Base-by-base conservation (phyloP, 1,139 yeast species). In the Kurtzmaniella quercitrusa region DNA sequence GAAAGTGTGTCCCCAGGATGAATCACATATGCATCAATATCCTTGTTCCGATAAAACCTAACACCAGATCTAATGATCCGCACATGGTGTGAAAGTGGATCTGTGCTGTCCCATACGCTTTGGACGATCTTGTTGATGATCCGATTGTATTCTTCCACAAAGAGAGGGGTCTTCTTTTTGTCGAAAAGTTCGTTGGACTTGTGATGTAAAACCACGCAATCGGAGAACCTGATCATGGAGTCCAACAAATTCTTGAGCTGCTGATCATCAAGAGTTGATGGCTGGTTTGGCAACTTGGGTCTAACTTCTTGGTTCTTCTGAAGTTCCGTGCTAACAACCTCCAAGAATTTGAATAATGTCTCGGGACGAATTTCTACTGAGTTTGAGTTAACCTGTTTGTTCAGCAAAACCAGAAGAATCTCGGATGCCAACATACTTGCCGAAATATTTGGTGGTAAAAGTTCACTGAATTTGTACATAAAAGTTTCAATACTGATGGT, bases 401-500 rank as follows among this genome's bases (percentile, higher is more conserved):
- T 55, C 14, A 60, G 56, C 39, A 65, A 51, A 0, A 55, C 51
- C 9, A 56, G 41, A 41, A 63, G 50, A n/a, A 65, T 45, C 37
- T 66, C 69, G 15, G 55, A 52, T 7, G 58, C 53, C 16, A 58
- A 44, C 8, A 51, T 46, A 17, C 59, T 56, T 2, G 60, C 55
- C 3, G 59, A 49, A 18, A 39, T 64, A 11, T 5, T 27, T 27
- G 31, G 31, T 11, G 31, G 31, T 27, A 27, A 27, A 27, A 56
- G 53, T 38, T 62, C 66, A 34, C 58, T 59, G 31, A 68, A 55
- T 46, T 65, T 67, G 52, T 55, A 67, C 38, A 73, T 60, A 45
- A 70, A 60, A 38, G 60, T 62, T 38, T 67, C 72, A n/a, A 65
- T 54, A 39, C 65, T 52, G 49, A 37, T 48, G 15, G 57, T 54